Evolutionary conservation across 257 asterid species (phyloP).

Genomic region (Galeopsis tetrahit): DNA sequence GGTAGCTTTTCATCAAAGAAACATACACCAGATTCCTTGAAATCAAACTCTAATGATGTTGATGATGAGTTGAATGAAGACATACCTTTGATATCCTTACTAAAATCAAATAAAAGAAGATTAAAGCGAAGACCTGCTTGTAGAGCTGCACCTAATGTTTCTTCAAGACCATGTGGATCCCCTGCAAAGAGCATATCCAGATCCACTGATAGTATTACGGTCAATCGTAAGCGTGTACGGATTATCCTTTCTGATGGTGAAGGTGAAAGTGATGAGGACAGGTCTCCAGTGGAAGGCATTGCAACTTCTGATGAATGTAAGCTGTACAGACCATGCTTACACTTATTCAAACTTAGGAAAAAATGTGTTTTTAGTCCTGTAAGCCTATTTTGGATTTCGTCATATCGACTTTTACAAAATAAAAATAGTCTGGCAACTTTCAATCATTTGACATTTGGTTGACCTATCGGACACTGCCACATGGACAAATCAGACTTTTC

Average conservation of each 20-base stretch:
- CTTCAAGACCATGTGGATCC: slow-evolving; percentile 47
- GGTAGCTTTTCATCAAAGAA: slow-evolving; percentile 50
- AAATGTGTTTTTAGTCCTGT: background rate
- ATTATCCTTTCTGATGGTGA: slow-evolving; percentile 87
- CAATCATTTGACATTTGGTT: background rate
- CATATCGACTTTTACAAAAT: background rate
- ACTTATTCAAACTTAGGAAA: slow-evolving; percentile 14
- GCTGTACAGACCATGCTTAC: slow-evolving; percentile 36
- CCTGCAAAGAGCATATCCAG: slow-evolving; percentile 50
- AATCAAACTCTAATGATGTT: slow-evolving; percentile 42
- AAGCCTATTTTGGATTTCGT: background rate
- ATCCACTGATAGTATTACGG: slow-evolving; percentile 58
- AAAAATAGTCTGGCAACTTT: background rate
- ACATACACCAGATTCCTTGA: slow-evolving; percentile 37
- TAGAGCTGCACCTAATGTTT: slow-evolving; percentile 38
- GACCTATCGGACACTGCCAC: background rate
- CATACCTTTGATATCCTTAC: slow-evolving; percentile 57
- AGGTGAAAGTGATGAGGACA: slow-evolving; percentile 51
- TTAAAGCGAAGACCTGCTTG: slow-evolving; percentile 43
- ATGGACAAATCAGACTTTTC: no score
- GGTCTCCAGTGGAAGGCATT: slow-evolving; percentile 58
- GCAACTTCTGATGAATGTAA: slow-evolving; percentile 79
- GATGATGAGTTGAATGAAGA: slow-evolving; percentile 54
- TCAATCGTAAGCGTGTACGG: slow-evolving; percentile 76
- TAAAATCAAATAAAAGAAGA: slow-evolving; percentile 43